phyloP scores from a whole-genome alignment of 768 basidiomycete species.

The Termitomyces sp. region DNA sequence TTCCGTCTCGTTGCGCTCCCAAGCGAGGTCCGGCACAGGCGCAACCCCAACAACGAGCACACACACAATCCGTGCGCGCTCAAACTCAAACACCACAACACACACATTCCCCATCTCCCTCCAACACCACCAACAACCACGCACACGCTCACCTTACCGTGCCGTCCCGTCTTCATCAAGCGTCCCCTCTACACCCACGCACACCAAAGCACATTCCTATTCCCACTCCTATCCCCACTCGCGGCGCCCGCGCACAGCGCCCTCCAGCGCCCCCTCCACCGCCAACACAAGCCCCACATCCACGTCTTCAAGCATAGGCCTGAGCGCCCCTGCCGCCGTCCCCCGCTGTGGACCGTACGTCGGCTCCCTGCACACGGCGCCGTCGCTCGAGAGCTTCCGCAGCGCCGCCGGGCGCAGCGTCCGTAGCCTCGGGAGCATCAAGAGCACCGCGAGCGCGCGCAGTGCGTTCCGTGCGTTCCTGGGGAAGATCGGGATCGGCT shows the following conservation, averaged over 20 bases:
- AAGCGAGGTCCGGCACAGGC: background rate
- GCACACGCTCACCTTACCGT: background rate
- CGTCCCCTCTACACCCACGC: constrained; percentile 1
- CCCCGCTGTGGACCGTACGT: background rate
- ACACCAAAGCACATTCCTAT: constrained; percentile 2
- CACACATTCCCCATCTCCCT: background rate
- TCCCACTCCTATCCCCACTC: constrained; percentile 2
- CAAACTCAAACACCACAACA: constrained; percentile 10
- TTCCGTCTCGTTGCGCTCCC: constrained; percentile 12
- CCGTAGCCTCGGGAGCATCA: constrained; percentile 36
- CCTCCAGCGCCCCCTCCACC: background rate
- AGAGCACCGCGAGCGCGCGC: constrained; percentile 32
- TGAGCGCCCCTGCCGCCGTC: background rate
- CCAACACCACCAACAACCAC: background rate
- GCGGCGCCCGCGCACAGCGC: background rate
- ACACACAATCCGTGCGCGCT: constrained; percentile 3
- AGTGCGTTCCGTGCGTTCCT: constrained; percentile 35
- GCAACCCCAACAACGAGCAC: background rate
- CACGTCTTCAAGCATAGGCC: background rate
- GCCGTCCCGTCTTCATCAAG: background rate
- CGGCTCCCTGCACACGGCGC: constrained; percentile 25
- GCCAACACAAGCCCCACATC: constrained; percentile 2
- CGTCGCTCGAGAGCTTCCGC: constrained; percentile 43
- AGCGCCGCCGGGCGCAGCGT: constrained; percentile 37
- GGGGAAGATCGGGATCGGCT: constrained; percentile 23